Base-by-base conservation (phyloP, 768 basidiomycete species). In the Leccinum variicolor region DNA sequence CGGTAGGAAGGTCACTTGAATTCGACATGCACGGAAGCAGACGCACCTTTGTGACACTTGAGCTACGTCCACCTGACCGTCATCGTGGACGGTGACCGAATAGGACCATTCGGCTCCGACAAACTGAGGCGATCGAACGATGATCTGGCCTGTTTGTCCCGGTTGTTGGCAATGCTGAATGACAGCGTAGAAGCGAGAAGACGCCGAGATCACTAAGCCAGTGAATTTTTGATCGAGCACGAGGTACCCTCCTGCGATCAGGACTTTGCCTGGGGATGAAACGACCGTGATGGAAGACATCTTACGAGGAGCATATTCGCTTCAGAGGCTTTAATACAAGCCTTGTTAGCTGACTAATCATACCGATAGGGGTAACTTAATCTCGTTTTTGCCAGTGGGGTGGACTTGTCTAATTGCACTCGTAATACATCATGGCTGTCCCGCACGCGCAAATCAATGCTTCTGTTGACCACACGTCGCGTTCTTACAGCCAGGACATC, bases 211-310 rank as follows among this genome's bases (percentile, higher is more conserved):
- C 47, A 95, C 94, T 58, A 92, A 75, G 51, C 96, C 97, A 29
- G 89, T 84, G 69, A 91, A 93, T 6, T 80, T 75, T 19, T 84
- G 87, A 73, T 98, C 94, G 60, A 98, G 88, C 28, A 99, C 93
- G 61, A 99, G 90, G 76, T 98, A 99, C 2, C 97, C 97, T 2
- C 97, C 97, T 10, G 95, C 93, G 54, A 97, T 73, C 54, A 99
- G 82, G 52, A 97, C 96, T 74, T 99, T 99, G 61, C 96, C 96
- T 10, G 96, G 92, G 1, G 94, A 84, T 33, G 95, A 98, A 59
- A 97, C 83, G 53, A 89, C 81, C 39, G 90, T 92, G 49, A 81
- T 69, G 66, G 66, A 99, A 92, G 62, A 60, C 81, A 83, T 84
- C 56, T 54, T 61, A 15, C 47, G 19, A 29, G 15, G 36, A 33